Conservation (phyloP, 768 basidiomycete species). For the Macrolepiota dolichaula region DNA sequence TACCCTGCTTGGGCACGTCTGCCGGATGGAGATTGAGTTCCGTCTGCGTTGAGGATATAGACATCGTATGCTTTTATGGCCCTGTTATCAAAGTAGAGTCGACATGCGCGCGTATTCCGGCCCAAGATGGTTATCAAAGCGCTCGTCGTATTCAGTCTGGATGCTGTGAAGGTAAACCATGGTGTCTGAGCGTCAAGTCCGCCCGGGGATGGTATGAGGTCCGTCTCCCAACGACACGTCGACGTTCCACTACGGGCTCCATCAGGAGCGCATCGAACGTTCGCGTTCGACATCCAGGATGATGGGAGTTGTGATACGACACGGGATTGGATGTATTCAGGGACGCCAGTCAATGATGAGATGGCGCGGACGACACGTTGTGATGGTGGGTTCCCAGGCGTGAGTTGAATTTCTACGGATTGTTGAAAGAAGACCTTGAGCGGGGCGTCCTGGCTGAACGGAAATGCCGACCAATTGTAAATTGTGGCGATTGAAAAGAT, state of each 20-base stretch:
- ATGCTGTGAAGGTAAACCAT: slow-evolving; percentile 41
- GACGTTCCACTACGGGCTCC: slow-evolving; percentile 30
- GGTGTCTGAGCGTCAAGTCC: slow-evolving; percentile 14
- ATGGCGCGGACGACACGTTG: slow-evolving; percentile 19
- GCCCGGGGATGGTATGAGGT: slow-evolving; percentile 36
- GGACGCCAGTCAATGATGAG: slow-evolving; percentile 35
- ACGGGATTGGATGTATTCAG: slow-evolving; percentile 39
- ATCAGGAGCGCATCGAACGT: slow-evolving; percentile 28
- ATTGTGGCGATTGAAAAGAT: slow-evolving; percentile 15
- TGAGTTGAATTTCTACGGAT: slow-evolving; percentile 28
- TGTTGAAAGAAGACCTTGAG: slow-evolving; percentile 20
- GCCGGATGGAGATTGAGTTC: slow-evolving; percentile 5
- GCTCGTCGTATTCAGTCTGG: slow-evolving; percentile 25
- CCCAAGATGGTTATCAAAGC: slow-evolving; percentile 43
- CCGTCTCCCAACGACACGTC: slow-evolving; percentile 46
- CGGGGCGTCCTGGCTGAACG: slow-evolving; percentile 16
- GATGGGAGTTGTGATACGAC: slow-evolving; percentile 54
- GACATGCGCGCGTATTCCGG: slow-evolving; percentile 62
- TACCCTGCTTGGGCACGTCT: slow-evolving; percentile 40
- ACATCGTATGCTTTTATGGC: slow-evolving; percentile 12
- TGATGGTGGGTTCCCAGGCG: slow-evolving; percentile 18
- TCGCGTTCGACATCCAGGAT: slow-evolving; percentile 29
- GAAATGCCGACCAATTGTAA: slow-evolving; percentile 14
- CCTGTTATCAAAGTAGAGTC: slow-evolving; percentile 49
- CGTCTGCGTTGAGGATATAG: background rate